Evolutionary conservation across 139 green algal species (phyloP).

Genomic region (Picochlorum sp.): DNA sequence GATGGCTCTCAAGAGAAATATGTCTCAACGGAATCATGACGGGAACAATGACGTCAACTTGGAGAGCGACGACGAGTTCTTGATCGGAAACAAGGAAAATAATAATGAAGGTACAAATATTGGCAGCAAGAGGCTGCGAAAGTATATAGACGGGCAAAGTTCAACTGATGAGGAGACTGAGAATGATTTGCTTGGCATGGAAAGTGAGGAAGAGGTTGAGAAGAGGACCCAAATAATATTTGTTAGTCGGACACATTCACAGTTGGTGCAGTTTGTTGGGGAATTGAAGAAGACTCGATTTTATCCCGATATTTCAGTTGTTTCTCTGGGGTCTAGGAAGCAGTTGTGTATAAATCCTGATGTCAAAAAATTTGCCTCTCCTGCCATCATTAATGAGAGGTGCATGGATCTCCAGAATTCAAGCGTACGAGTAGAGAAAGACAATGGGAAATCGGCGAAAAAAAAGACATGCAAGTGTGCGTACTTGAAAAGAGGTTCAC

Average conservation of each 20-base stretch:
- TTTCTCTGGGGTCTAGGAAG: conserved; percentile 54
- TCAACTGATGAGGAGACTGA: conserved; percentile 4
- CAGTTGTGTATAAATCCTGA: conserved; percentile 82
- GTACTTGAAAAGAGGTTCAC: conserved; percentile 16
- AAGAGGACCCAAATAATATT: conserved; percentile 76
- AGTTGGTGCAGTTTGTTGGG: conserved; percentile 81
- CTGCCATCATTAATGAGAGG: conserved; percentile 71
- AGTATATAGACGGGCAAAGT: neutral
- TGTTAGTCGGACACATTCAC: conserved; percentile 89
- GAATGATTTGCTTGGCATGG: neutral
- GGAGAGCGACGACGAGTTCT: conserved; percentile 12
- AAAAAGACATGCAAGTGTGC: conserved; percentile 17
- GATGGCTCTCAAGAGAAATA: too few species aligned
- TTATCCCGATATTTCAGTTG: conserved; percentile 43
- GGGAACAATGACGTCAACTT: too few species aligned
- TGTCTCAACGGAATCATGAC: too few species aligned
- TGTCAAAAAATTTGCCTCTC: conserved; percentile 37
- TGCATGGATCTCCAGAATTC: conserved; percentile 78
- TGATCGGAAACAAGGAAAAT: conserved; percentile 13
- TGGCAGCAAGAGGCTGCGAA: neutral
- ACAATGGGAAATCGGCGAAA: neutral
- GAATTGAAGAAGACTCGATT: conserved; percentile 70
- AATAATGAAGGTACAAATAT: neutral
- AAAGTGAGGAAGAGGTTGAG: conserved; percentile 4
- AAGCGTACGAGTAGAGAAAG: conserved; percentile 4